Evolutionary conservation across 192 early-diverging fungal species (phyloP), one percentile per base, ranked within the genome.

Genomic region (Tieghemiomyces parasiticus): DNA sequence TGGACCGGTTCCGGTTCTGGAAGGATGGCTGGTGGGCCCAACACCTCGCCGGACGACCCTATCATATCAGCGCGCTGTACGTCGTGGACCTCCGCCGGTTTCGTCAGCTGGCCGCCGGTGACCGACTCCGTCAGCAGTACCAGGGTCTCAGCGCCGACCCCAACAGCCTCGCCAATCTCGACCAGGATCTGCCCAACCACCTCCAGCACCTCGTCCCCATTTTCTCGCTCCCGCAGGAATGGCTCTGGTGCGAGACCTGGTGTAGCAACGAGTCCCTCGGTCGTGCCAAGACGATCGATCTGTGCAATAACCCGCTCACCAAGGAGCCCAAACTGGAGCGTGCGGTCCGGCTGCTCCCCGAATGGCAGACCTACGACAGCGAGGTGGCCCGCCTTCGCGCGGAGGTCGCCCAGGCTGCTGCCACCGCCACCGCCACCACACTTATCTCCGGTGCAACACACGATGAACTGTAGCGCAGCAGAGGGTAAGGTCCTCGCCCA

Each of bases 221-320:
- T 42, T 82, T 82, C 60, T 92, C 90, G 2, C 67, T 97, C 67
- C 91, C 92, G 1, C 92, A 95, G 66, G 92, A 95, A 55, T 97
- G 95, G 95, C 74, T 99, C 49, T 99, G 95, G 95, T 99, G 95
- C 65, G 92, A 96, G 71, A 99, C 95, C 8, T 99, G 95, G 95
- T 99, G 95, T 68, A 82, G 85, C 31, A 90, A 96, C 64, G 81
- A 78, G 52, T 78, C 78, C 3, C 64, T 96, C 46, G 78, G 77
- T n/a, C 82, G 58, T 16, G 95, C 95, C 3, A 95, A 92, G 71
- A 96, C 95, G 0, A 99, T 99, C 60, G 95, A 99, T 74, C 74
- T 99, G 83, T 99, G 95, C 78, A 99, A 99, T 65, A 96, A 99
- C 72, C 95, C 95, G 2, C 74, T 96, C 67, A 99, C 93, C 6